Evolutionary conservation across 2,329 filamentous ascomycete species (phyloP).

Genomic region (Verticillium albo-atrum): DNA sequence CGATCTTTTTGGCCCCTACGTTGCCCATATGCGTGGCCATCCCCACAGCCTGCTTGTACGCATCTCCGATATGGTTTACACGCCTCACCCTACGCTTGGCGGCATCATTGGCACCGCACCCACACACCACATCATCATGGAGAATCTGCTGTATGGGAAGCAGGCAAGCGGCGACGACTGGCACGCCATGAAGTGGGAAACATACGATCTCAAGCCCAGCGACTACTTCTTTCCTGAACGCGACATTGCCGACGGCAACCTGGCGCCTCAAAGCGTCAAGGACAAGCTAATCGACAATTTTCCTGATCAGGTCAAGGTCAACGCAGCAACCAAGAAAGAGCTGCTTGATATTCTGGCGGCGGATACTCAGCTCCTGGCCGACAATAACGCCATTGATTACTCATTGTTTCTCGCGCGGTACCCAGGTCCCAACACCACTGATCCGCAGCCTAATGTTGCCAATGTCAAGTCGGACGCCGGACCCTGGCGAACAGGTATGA

Average conservation of each 20-base stretch:
- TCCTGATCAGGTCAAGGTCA: slow-evolving; percentile 58
- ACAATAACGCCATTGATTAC: slow-evolving; percentile 68
- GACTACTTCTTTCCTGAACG: slow-evolving; percentile 74
- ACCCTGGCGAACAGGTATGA: slow-evolving; percentile 57
- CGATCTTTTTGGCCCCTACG: slow-evolving; percentile 62
- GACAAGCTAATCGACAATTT: slow-evolving; percentile 64
- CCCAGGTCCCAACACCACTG: slow-evolving; percentile 14
- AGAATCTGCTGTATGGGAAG: slow-evolving; percentile 65
- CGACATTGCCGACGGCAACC: slow-evolving; percentile 59
- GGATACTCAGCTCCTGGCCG: slow-evolving; percentile 60
- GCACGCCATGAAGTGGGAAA: slow-evolving; percentile 52
- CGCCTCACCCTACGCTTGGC: slow-evolving; percentile 52
- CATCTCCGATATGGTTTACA: slow-evolving; percentile 65
- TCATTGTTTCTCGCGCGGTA: slow-evolving; percentile 65
- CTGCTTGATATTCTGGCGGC: slow-evolving; percentile 51
- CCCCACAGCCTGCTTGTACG: slow-evolving; percentile 61
- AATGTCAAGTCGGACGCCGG: slow-evolving; percentile 20
- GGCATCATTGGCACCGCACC: slow-evolving; percentile 56
- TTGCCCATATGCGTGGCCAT: slow-evolving; percentile 56
- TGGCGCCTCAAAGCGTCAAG: slow-evolving; percentile 62
- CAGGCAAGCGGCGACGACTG: slow-evolving; percentile 33
- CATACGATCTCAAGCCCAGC: slow-evolving; percentile 69
- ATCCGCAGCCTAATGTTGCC: slow-evolving; percentile 29
- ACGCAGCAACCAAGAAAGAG: slow-evolving; percentile 46
- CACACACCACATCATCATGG: slow-evolving; percentile 73